phyloP scores from a whole-genome alignment of 148 eudicot species.

The Cornus kousa region DNA sequence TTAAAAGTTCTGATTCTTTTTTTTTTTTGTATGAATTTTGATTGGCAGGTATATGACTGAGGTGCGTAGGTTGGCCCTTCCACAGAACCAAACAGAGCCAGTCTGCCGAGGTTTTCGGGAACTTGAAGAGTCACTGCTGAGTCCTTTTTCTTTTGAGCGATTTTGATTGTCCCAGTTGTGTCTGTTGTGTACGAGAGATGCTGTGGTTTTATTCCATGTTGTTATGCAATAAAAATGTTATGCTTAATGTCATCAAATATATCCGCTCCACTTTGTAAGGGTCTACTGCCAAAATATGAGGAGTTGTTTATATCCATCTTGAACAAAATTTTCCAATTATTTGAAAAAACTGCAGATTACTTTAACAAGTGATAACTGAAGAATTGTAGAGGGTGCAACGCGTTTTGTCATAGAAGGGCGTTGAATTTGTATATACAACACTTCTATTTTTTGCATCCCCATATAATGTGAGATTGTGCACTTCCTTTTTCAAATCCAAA shows the following conservation, averaged over 20 bases:
- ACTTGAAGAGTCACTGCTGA: slow-evolving; percentile 85
- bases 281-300: too few relatives aligned
- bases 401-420: too few relatives aligned
- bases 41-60: slow-evolving; percentile 80
- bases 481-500: too few relatives aligned
- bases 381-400: too few relatives aligned
- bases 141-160: slow-evolving; percentile 56
- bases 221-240: neutral
- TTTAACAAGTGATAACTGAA: too few relatives aligned
- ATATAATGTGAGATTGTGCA: too few relatives aligned
- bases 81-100: slow-evolving; percentile 73
- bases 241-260: neutral
- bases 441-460: too few relatives aligned
- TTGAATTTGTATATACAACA: too few relatives aligned
- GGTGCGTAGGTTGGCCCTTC: slow-evolving; percentile 79
- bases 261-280: too few relatives aligned
- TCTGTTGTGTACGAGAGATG: neutral
- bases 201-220: neutral
- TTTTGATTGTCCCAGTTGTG: slow-evolving; percentile 23
- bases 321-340: too few relatives aligned
- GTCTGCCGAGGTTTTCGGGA: slow-evolving; percentile 78
- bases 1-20: neutral
- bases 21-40: neutral
- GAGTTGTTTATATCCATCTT: too few relatives aligned
- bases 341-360: too few relatives aligned